phyloP scores from a whole-genome alignment of 345 rosid genomes.

The Eucalyptus tenuipes region DNA sequence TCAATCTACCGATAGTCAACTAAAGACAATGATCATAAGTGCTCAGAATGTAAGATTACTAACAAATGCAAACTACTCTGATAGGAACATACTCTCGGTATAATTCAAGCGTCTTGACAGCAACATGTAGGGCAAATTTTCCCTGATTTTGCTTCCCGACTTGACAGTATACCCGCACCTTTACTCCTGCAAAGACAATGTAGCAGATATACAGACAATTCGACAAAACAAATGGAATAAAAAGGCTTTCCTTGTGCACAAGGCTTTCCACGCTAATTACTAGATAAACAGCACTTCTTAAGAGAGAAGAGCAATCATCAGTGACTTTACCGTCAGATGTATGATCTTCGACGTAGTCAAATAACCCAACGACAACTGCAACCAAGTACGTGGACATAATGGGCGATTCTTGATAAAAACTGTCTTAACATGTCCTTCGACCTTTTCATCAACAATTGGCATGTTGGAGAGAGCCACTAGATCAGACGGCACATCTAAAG shows the following conservation, averaged over 20 bases:
- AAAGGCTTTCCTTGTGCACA: neutral
- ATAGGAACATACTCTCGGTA: constrained; percentile 58
- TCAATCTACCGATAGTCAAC: neutral
- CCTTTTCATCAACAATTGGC: constrained; percentile 66
- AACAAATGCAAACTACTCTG: neutral
- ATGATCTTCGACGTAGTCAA: constrained; percentile 79
- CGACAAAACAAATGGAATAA: neutral
- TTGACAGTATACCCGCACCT: constrained; percentile 87
- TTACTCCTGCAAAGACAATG: constrained; percentile 36
- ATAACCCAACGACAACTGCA: constrained; percentile 85
- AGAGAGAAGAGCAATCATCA: neutral
- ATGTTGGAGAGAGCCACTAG: constrained; percentile 89
- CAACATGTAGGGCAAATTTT: constrained; percentile 86
- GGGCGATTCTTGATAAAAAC: constrained; percentile 79
- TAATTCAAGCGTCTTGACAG: constrained; percentile 75
- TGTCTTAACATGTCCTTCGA: constrained; percentile 49
- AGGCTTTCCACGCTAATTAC: neutral
- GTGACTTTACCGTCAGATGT: constrained; percentile 66
- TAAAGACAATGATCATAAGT: neutral
- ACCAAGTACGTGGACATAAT: constrained; percentile 96
- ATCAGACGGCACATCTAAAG: constrained; percentile 73
- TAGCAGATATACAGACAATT: neutral
- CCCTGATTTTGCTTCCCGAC: constrained; percentile 88
- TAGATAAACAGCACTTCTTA: neutral
- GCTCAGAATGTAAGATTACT: neutral